phyloP scores from a whole-genome alignment of 2,329 filamentous ascomycete species.

The Aspergillus aculeatus region DNA sequence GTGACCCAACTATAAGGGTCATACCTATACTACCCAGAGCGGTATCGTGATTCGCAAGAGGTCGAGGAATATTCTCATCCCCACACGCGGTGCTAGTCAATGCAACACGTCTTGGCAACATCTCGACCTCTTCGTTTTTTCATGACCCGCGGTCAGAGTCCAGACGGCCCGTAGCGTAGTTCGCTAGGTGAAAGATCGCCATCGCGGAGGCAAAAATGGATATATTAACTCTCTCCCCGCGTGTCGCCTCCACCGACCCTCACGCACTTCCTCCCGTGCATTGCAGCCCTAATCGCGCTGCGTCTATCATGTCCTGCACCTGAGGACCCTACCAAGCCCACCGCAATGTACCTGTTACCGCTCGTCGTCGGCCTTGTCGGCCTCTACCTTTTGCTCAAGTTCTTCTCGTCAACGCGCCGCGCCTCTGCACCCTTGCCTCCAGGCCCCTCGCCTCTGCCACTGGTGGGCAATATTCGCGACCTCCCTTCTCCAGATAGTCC shows the following conservation, averaged over 20 bases:
- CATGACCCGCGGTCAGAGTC: not conserved
- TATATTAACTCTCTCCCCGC: not conserved
- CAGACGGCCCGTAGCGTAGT: not conserved
- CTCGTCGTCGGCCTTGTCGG: not conserved
- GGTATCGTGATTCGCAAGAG: too few relatives aligned
- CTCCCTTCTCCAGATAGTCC: conserved; percentile 41
- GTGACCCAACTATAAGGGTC: not conserved
- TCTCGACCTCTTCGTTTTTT: not conserved
- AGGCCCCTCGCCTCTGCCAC: conserved; percentile 48
- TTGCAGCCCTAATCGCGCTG: not conserved
- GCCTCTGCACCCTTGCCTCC: conserved; percentile 40
- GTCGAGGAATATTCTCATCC: not conserved
- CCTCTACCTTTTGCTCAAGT: not conserved
- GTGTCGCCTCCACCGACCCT: too few relatives aligned
- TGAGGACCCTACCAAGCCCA: not conserved
- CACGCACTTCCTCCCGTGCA: too few relatives aligned
- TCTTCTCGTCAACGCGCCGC: not conserved
- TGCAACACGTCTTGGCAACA: not conserved
- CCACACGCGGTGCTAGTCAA: not conserved
- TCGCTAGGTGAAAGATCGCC: not conserved
- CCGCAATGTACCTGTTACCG: not conserved
- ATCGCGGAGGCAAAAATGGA: not conserved
- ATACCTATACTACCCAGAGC: not conserved
- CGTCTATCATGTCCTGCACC: not conserved
- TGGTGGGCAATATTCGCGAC: conserved; percentile 52